Base-by-base conservation (phyloP, 495 filamentous ascomycete genomes). In the Echria macrotheca region DNA sequence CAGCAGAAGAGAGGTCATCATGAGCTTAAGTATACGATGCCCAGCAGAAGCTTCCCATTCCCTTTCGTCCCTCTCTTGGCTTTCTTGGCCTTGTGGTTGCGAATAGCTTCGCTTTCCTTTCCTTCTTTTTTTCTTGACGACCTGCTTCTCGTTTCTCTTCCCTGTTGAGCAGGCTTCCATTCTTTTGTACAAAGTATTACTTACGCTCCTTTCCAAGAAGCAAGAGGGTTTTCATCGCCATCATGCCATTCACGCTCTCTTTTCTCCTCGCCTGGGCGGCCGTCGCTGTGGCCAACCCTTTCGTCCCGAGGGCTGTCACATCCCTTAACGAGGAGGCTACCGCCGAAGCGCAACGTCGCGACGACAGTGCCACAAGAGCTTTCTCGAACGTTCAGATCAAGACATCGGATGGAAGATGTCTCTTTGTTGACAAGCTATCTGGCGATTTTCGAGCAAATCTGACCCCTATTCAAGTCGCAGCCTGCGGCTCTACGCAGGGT, bases 391-490 rank as follows among this genome's bases (percentile, higher is more conserved):
- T 67, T 14, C 62, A 70, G 46, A 76, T 80, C 59, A 70, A 65
- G 73, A 77, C 75, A 19, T 71, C 74, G 1, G 68, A 71, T 44
- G 74, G 73, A 7, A 63, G 67, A 52, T 80, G 77, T 44, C 69
- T 80, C 17, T 76, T 72, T 44, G 69, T 80, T 19, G 66, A 78
- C 50, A 65, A 75, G 47, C 61, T 77, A 3, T 78, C 75, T 4
- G 77, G 77, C 5, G 77, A 80, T 54, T 80, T 80, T 50, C 69
- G 77, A 18, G 72, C 71, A 38, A 80, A 80, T 52, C 58, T 80
- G 46, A 78, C 67, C n/a, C 75, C 74, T 1, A 60, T 80, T 33
- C 69, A 75, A 47, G 61, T 76, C 14, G 69, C 64, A 17, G 62
- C 66, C 14, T 80, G 76, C 54, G 68, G 69, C 32, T 69, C 69